Evolutionary conservation across 306 rosid species (phyloP), one percentile per base, ranked within the genome.

Genomic region (Quercus wislizeni): DNA sequence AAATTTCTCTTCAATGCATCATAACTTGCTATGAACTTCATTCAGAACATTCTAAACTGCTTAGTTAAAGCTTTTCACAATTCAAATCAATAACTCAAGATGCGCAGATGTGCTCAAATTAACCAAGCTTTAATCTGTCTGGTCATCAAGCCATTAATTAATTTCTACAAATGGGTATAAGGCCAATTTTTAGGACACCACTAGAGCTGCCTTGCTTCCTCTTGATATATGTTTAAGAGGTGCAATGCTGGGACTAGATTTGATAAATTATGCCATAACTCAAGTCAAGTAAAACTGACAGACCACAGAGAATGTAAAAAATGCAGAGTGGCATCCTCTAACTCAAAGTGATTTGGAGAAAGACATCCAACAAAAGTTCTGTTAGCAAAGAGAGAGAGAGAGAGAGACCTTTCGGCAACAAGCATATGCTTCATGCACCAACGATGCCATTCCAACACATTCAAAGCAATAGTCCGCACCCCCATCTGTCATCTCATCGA

Each of bases 401-500:
- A 59, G 68, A 71, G 35, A 59, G 80, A 92, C 99, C 97, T 89
- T 84, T 79, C 96, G 86, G 81, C 91, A 90, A 73, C 94, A 84
- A 79, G 91, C 92, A 78, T 83, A 92, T 28, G 99, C 99, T 75
- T 94, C 97, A 4, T 87, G 85, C 67, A 94, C 91, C 86, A 92
- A 83, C 31, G 92, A 86, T 69, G 93, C 83, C 78, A 71, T 71
- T 64, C 99, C 97, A 74, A 91, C 97, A 73, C 93, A 92, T 85
- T 94, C 97, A 41, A 90, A 92, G 83, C 99, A 94, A 83, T 84
- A 89, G 86, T 92, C 97, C 30, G 95, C 93, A 33, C 95, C 99
- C 5, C 89, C 97, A 18, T 59, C 89, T 69, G 93, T 92, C 81
- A 90, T 88, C 72, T 91, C 92, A 23, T 11, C 78, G 71, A 92